Percentiles rank a stretch among this genome's conserved stretches.
These are phyloP conservation scores for Umbelopsis vinacea DNA, from an alignment of 192 early-diverging fungal genomes.

Conservation along the genomic window DNA sequence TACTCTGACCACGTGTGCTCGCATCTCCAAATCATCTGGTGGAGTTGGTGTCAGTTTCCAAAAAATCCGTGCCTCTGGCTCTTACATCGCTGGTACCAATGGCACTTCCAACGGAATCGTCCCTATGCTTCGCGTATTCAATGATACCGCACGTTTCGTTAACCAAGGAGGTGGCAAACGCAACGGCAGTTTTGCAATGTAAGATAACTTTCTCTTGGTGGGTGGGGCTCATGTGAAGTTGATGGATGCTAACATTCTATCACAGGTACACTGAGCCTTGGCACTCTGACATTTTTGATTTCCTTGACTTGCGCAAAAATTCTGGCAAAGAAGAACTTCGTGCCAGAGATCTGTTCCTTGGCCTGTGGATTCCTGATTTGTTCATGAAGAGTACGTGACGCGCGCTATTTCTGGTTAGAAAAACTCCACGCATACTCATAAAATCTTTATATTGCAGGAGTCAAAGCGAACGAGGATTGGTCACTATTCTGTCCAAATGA, in stretches of 20 bases:
- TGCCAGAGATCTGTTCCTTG: slow-evolving; percentile 95
- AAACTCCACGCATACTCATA: not conserved
- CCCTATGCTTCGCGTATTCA: slow-evolving; percentile 96
- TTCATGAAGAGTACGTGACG: slow-evolving; percentile 82
- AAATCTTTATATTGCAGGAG: slow-evolving; percentile 35
- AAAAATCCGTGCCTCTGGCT: slow-evolving; percentile 91
- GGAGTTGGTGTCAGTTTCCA: slow-evolving; percentile 96
- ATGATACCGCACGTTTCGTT: slow-evolving; percentile 97
- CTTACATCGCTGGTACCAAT: slow-evolving; percentile 97
- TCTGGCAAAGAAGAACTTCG: slow-evolving; percentile 95
- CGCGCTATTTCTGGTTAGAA: no score
- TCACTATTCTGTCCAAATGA: slow-evolving; percentile 94
- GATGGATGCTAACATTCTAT: not conserved
- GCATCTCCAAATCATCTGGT: slow-evolving; percentile 96
- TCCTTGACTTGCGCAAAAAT: slow-evolving; percentile 95
- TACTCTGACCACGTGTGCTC: slow-evolving; percentile 91
- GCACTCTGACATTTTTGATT: slow-evolving; percentile 96
- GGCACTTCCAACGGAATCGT: slow-evolving; percentile 95
- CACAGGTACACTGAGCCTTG: slow-evolving; percentile 91
- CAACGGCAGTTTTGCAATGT: slow-evolving; percentile 94
- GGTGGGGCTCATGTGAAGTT: not conserved
- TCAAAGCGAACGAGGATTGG: slow-evolving; percentile 90
- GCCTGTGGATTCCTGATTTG: slow-evolving; percentile 94
- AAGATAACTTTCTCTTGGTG: slow-evolving; percentile 9
- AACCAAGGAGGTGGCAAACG: slow-evolving; percentile 98